Base-by-base conservation (phyloP, 768 basidiomycete genomes). In the Pleurotus sapidus region DNA sequence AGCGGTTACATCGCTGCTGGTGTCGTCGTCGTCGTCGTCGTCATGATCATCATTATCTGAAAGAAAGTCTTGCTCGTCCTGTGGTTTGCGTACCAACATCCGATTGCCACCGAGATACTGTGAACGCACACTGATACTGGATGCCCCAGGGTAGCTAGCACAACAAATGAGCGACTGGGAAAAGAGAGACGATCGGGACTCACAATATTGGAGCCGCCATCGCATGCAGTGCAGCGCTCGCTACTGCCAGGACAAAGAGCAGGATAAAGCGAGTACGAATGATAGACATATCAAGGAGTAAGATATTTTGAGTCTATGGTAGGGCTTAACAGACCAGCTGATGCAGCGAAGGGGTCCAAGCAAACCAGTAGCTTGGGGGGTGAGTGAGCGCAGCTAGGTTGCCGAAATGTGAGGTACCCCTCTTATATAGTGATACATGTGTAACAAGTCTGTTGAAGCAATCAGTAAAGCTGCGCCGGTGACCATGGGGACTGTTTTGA, bases 281-380 rank as follows among this genome's bases (percentile, higher is more conserved):
- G 49, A 51, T 34, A 51, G 49, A 51, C 49, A 51, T 51, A 34
- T 15, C 12, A 5, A 51, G 12, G 30, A n/a, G 8, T 37, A 39
- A 30, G 37, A 51, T 9, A 34, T 50, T n/a, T 15, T n/a, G 49
- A 50, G 25, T 34, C 30, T 34, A 34, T 12, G n/a, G 49, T 50
- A 25, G 49, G 20, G 39, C 51, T 54, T 42, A 39, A 42, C 51
- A 54, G 51, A 54, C 51, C 51, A 54, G 51, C 51, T 54, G 51
- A n/a, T 54, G 51, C 39, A 54, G 51, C 51, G 39, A 42, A 6
- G 51, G 51, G 46, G 37, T 46, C 55, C 43, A 46, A 56, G 55
- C 55, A 27, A 56, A 46, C 55, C 55, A 56, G 55, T 46, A 56
- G 55, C 55, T 56, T 37, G 55, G 37, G 46, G 45, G 46, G 15